Evolutionary conservation across 805 yeast species (phyloP).

Genomic region (Wickerhamiella parazyma): DNA sequence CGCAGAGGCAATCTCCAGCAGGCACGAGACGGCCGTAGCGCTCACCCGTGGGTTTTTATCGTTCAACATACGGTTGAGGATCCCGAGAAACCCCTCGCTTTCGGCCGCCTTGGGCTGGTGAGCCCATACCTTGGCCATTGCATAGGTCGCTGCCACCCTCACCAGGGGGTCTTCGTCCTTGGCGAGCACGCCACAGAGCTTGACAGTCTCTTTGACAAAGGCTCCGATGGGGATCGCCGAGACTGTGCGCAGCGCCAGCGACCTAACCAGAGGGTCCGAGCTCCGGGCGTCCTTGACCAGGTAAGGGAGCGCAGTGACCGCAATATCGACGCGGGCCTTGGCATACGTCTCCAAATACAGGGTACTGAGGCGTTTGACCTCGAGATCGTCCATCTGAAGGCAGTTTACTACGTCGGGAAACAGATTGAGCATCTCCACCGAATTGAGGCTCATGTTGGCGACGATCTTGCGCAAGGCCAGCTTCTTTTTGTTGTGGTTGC

Average conservation of each 20-base stretch:
- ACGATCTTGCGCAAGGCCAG: slow-evolving; percentile 54
- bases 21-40: slow-evolving; percentile 56
- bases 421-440: slow-evolving; percentile 55
- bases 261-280: slow-evolving; percentile 37
- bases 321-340: slow-evolving; percentile 40
- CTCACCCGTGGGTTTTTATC: slow-evolving; percentile 51
- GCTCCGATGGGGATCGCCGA: slow-evolving; percentile 44
- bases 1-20: slow-evolving; percentile 49
- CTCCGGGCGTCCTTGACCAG: slow-evolving; percentile 38
- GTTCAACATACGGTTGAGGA: slow-evolving; percentile 38
- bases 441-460: slow-evolving; percentile 74
- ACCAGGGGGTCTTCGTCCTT: slow-evolving; percentile 43
- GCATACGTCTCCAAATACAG: slow-evolving; percentile 53
- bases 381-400: slow-evolving; percentile 42
- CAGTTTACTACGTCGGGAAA: slow-evolving; percentile 51
- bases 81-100: slow-evolving; percentile 32
- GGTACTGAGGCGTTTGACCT: slow-evolving; percentile 57
- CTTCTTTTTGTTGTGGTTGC: slow-evolving; percentile 30
- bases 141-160: slow-evolving; percentile 54
- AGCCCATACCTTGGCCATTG: slow-evolving; percentile 55
- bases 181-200: slow-evolving; percentile 28
- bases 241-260: slow-evolving; percentile 51
- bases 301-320: slow-evolving; percentile 42
- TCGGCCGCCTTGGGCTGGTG: slow-evolving; percentile 36
- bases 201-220: slow-evolving; percentile 35